Evolutionary conservation across 2,329 filamentous ascomycete species (phyloP).

Genomic region (Diaporthe vaccinii): DNA sequence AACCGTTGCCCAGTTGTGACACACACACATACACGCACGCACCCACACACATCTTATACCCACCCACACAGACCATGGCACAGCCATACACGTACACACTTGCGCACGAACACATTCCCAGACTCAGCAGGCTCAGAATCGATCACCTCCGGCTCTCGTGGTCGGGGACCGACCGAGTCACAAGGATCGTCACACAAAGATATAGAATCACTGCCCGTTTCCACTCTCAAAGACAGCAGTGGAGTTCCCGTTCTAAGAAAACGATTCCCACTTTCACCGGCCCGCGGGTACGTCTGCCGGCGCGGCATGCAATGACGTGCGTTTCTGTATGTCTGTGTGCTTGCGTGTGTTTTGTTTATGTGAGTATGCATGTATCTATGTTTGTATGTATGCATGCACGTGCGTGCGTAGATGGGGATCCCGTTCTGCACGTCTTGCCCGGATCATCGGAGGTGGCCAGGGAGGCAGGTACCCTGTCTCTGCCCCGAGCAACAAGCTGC

Average conservation of each 20-base stretch:
- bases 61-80: too few species aligned
- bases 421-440: slow-evolving; percentile 3
- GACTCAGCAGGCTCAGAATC: neutral
- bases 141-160: neutral
- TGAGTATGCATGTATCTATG: neutral
- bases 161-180: too few species aligned
- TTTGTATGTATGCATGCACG: neutral
- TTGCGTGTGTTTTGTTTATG: neutral
- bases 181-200: too few species aligned
- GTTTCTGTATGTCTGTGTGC: neutral
- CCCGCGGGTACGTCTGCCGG: neutral
- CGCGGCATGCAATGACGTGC: slow-evolving; percentile 15
- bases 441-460: neutral
- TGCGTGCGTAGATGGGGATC: slow-evolving; percentile 5
- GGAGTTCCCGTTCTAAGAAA: neutral
- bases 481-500: neutral
- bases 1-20: neutral
- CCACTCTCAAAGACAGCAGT: too few species aligned
- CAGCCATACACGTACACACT: neutral
- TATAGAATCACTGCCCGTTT: too few species aligned
- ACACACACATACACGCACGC: neutral
- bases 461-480: neutral
- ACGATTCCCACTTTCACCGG: neutral
- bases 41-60: too few species aligned
- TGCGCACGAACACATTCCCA: neutral